phyloP scores from a whole-genome alignment of 441 rosid species.

The Euphorbia celastroides region DNA sequence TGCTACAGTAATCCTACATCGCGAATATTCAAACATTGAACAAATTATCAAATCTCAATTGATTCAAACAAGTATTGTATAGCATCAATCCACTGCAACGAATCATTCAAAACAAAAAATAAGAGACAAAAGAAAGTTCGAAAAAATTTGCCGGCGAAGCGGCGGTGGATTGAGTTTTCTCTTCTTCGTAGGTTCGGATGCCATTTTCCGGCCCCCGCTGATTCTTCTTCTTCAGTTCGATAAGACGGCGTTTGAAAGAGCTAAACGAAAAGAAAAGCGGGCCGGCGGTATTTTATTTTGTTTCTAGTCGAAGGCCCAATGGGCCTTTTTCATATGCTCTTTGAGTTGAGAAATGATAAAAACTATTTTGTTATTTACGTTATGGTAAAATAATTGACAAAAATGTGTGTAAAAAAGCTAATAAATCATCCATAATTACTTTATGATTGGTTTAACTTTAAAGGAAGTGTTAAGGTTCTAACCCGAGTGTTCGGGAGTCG shows the following conservation, averaged over 20 bases:
- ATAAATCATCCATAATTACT: no score
- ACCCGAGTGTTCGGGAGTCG: no score
- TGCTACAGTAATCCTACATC: background rate
- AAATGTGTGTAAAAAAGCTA: no score
- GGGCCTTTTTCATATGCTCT: background rate
- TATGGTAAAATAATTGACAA: no score
- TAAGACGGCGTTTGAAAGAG: background rate
- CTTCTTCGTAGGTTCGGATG: constrained; percentile 15
- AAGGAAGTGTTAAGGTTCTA: no score
- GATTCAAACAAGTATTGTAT: background rate
- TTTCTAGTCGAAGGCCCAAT: background rate
- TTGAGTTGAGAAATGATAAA: no score
- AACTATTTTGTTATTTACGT: no score
- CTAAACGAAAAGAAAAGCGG: background rate
- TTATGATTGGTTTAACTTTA: no score
- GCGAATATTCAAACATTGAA: background rate
- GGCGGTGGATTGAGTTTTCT: constrained; percentile 19
- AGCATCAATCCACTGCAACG: background rate
- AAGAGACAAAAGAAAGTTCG: background rate
- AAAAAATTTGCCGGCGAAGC: constrained; percentile 9
- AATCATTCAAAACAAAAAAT: background rate
- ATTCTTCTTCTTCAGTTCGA: background rate
- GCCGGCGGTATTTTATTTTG: background rate
- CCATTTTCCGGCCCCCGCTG: background rate
- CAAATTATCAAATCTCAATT: background rate